Evolutionary conservation across 192 early-diverging fungal species (phyloP).

Genomic region (Radiomyces spectabilis): DNA sequence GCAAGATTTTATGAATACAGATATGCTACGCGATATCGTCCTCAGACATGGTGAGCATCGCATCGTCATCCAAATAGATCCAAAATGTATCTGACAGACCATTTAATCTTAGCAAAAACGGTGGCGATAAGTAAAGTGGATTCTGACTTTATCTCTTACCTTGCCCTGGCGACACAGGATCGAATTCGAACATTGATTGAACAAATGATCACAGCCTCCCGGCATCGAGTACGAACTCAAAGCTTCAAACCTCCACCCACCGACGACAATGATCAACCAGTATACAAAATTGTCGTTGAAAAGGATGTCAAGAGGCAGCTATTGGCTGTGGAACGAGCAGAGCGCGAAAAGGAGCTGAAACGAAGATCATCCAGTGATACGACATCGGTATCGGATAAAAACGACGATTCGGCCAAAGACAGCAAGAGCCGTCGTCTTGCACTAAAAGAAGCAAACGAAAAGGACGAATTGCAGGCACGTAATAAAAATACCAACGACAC

Average conservation of each 20-base stretch:
- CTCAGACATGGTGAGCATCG: no score
- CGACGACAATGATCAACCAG: constrained; percentile 35
- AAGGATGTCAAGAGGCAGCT: constrained; percentile 60
- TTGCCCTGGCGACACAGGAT: constrained; percentile 62
- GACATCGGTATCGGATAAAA: neutral
- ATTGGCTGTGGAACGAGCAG: constrained; percentile 57
- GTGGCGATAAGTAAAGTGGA: constrained; percentile 35
- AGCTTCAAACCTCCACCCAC: constrained; percentile 46
- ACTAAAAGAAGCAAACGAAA: neutral
- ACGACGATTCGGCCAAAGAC: no score
- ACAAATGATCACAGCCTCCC: constrained; percentile 57
- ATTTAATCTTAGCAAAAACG: constrained; percentile 5
- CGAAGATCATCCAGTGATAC: neutral
- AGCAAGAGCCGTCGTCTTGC: no score
- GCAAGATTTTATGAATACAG: constrained; percentile 43
- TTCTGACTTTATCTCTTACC: constrained; percentile 48
- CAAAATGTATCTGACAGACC: no score
- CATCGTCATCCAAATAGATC: no score
- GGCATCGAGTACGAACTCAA: constrained; percentile 58
- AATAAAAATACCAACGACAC: neutral
- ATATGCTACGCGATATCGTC: constrained; percentile 9
- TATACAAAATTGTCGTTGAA: constrained; percentile 56
- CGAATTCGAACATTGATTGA: constrained; percentile 56
- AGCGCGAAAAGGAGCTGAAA: constrained; percentile 45
- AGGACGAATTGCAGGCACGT: neutral